phyloP scores from a whole-genome alignment of 495 filamentous ascomycete species.

The Penicillium riverlandense region DNA sequence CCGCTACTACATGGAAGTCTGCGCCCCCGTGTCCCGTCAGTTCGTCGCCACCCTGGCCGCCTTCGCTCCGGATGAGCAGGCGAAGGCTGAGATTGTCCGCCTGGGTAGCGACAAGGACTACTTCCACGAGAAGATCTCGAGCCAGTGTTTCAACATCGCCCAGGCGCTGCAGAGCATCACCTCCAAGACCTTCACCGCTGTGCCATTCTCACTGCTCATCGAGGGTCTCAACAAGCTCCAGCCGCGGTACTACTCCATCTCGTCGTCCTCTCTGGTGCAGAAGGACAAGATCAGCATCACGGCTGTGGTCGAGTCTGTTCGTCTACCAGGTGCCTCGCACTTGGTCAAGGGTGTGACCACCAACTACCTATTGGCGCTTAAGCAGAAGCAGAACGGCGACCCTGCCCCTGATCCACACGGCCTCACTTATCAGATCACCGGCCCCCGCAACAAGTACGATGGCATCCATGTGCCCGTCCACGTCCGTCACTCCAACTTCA shows the following conservation, averaged over 20 bases:
- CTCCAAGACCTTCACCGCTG: constrained; percentile 65
- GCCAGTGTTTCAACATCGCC: constrained; percentile 82
- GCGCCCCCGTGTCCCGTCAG: constrained; percentile 91
- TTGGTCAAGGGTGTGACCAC: constrained; percentile 91
- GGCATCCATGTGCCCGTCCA: constrained; percentile 95
- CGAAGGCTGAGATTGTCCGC: constrained; percentile 80
- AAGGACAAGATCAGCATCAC: constrained; percentile 92
- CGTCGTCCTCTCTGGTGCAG: constrained; percentile 89
- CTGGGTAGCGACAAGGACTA: constrained; percentile 93
- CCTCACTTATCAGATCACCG: constrained; percentile 79
- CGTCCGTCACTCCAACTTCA: constrained; percentile 98
- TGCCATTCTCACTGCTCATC: constrained; percentile 92
- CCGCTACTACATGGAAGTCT: constrained; percentile 96
- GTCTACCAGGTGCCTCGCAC: constrained; percentile 69
- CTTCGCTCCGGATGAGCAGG: constrained; percentile 79
- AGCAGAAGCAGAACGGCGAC: constrained; percentile 94
- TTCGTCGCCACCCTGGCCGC: constrained; percentile 80
- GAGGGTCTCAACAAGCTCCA: constrained; percentile 93
- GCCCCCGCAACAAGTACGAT: constrained; percentile 94
- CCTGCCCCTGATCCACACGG: constrained; percentile 79
- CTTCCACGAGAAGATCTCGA: constrained; percentile 81
- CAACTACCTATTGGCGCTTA: constrained; percentile 93
- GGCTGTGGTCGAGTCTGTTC: constrained; percentile 81
- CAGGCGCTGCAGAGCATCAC: constrained; percentile 74
- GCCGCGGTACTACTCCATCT: constrained; percentile 98